phyloP scores from a whole-genome alignment of 2,329 filamentous ascomycete genomes.

The Plenodomus biglobosus region DNA sequence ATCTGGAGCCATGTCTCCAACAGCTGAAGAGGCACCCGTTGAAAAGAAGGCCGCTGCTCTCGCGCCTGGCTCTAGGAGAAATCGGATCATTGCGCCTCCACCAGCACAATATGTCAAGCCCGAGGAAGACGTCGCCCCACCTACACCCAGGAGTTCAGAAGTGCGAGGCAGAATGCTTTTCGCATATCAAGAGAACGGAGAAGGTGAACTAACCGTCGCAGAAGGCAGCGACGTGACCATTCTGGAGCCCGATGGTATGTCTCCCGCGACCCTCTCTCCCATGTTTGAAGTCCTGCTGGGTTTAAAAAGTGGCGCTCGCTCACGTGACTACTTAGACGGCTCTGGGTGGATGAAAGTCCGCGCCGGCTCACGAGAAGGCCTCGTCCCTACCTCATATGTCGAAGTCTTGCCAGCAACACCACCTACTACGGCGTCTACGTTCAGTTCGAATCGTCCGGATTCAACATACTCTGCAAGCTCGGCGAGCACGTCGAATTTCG shows the following conservation, averaged over 20 bases:
- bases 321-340: slow-evolving; percentile 63
- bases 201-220: slow-evolving; percentile 77
- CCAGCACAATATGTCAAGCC: slow-evolving; percentile 77
- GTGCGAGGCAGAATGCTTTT: slow-evolving; percentile 89
- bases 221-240: slow-evolving; percentile 79
- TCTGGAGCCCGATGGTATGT: slow-evolving; percentile 84
- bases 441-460: slow-evolving; percentile 46
- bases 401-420: slow-evolving; percentile 58
- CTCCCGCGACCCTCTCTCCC: slow-evolving; percentile 12
- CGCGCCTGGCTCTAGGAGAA: slow-evolving; percentile 50
- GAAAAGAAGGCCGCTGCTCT: slow-evolving; percentile 40
- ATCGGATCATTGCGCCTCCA: slow-evolving; percentile 83
- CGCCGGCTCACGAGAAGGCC: slow-evolving; percentile 71
- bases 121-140: slow-evolving; percentile 51
- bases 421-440: slow-evolving; percentile 41
- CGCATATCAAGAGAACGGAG: slow-evolving; percentile 74
- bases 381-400: slow-evolving; percentile 85
- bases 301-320: slow-evolving; percentile 15
- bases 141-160: slow-evolving; percentile 48
- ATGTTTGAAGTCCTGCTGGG: slow-evolving; percentile 18
- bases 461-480: slow-evolving; percentile 77
- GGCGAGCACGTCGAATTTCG: slow-evolving; percentile 63
- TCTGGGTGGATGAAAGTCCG: slow-evolving; percentile 89
- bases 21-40: slow-evolving; percentile 52
- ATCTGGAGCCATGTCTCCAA: slow-evolving; percentile 59